Conservation (phyloP, 345 rosid species). For the Eucalyptus marginata region DNA sequence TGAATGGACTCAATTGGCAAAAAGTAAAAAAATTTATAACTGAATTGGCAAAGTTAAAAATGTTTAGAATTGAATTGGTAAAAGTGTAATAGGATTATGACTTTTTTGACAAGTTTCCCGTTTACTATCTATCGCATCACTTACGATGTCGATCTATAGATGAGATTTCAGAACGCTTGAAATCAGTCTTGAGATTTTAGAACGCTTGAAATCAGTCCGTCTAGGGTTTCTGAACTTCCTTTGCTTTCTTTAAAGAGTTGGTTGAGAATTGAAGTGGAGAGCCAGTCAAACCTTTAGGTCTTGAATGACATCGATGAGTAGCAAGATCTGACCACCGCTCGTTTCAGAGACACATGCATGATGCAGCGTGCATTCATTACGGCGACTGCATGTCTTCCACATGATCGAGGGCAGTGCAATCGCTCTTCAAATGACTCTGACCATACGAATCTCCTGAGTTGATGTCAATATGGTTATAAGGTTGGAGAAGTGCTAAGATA, state of each 20-base stretch:
- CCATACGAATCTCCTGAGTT: background rate
- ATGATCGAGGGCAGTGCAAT: background rate
- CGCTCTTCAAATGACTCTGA: background rate
- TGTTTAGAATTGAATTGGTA: rapidly evolving
- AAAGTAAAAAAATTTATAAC: too few relatives aligned
- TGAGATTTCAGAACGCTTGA: background rate
- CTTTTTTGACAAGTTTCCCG: too few relatives aligned
- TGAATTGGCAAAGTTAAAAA: too few relatives aligned
- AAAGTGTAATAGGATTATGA: too few relatives aligned
- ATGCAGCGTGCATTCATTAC: background rate
- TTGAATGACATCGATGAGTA: background rate
- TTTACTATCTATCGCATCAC: background rate
- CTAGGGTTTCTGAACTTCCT: background rate
- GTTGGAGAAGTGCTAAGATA: background rate
- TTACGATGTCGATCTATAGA: background rate
- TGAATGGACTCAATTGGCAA: too few relatives aligned
- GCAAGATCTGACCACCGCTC: background rate
- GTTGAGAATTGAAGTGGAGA: background rate
- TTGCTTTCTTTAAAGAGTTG: background rate
- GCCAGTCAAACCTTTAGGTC: background rate
- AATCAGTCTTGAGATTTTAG: background rate
- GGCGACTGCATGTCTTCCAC: background rate
- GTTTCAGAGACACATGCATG: background rate
- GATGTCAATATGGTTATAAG: background rate
- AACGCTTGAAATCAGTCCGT: background rate